Evolutionary conservation across 129 eudicot species (phyloP), one percentile per base, ranked within the genome.

Genomic region (Rutidosis leptorrhynchoides): DNA sequence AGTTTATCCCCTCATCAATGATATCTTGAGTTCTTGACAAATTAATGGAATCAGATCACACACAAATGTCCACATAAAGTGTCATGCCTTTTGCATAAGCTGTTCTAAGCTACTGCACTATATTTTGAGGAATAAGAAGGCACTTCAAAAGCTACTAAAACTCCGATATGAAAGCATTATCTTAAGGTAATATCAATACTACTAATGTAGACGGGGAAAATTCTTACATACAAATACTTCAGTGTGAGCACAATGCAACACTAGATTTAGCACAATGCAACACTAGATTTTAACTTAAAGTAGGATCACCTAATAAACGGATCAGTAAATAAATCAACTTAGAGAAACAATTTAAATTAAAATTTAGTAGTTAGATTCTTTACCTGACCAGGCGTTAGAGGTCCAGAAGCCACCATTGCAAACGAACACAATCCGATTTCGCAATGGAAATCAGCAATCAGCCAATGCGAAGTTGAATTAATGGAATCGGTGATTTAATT

Each of bases 311-410:
- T 43, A 60, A 22, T 8, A 5, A 60, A 49, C 74, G 60, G 63
- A 75, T 73, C 71, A 16, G 46, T 24, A 19, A 67, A 59, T 20
- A 29, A 75, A 67, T 30, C 46, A 25, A 64, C 12, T 2, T 64
- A 15, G 20, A 0, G 17, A 70, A 58, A 25, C 22, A 22, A 40
- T 25, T 42, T 59, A 28, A 59, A 80, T 93, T 54, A 42, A 70
- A 56, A 52, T 35, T 11, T 0, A 48, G 51, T 22, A 42, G 58
- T 46, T 42, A 15, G 48, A 26, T 37, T n/a, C 1, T 14, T 23
- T 67, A 89, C 96, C 96, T 80, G 96, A 7, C 90, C 96, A 68
- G 93, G 78, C 30, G 93, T 88, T 52, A 85, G 77, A 62, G 87
- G 89, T 74, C 83, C 93, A 60, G 65, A 60, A 60, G 76, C 84